Base-by-base conservation (phyloP, 331 rosid species). In the Malus hybrid region DNA sequence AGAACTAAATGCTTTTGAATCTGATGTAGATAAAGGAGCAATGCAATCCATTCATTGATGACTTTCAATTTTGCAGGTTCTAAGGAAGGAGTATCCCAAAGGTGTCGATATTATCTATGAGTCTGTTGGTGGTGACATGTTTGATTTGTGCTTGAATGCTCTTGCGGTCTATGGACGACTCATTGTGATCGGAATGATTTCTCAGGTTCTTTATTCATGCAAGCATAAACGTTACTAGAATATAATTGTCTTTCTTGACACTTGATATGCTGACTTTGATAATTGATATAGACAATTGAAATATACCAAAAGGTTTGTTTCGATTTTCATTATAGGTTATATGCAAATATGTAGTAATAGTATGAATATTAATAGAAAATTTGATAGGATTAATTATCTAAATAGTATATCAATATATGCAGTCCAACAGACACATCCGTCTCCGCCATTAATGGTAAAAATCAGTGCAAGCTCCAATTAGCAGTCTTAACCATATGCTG, bases 71-170 rank as follows among this genome's bases (percentile, higher is more conserved):
- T 75, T 78, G 73, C 85, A 94, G 99, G 97, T 92, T 82, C 24
- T 24, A 24, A 24, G 24, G 24, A 24, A 24, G 24, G 96, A 94
- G 86, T 94, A 82, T 74, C 90, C 96, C 2, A 83, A 92, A 76
- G 99, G 99, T 63, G 36, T 92, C 68, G 96, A 94, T 79, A 84
- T 92, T 84, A 87, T 94, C 83, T 94, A 94, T 53, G 99, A 94
- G 87, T 92, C 97, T 42, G 99, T 94, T 70, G 99, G 99, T 6
- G 99, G 99, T 20, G 86, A 84, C 82, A 92, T 94, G 99, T 83
- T 94, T 34, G 82, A 84, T 70, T 75, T 92, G 89, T 92, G 99
- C 85, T 77, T 94, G 87, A 86, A 90, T 84, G 91, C 99, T 69
- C 85, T 94, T 84, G 99, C 91, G 29, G 78, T 89, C 72, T 83